A percentile compares a stretch with the other conserved stretches of the same genome.
Conservation (phyloP, 2,329 filamentous ascomycete species). For the Diaporthe citri region DNA sequence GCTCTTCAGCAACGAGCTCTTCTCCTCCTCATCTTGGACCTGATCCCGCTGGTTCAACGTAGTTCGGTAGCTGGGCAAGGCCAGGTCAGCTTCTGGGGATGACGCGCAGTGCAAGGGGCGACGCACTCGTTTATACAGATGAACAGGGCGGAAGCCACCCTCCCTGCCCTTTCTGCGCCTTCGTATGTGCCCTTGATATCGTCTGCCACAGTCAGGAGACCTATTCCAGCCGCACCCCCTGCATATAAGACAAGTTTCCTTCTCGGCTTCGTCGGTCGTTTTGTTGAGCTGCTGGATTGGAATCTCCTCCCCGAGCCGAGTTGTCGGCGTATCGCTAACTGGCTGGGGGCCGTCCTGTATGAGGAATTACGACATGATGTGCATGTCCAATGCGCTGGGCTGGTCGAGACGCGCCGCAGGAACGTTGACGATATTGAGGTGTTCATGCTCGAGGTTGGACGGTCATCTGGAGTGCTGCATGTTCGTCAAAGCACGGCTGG, state of each 20-base stretch:
- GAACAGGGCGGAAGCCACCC: slow-evolving; percentile 80
- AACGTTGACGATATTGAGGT: slow-evolving; percentile 35
- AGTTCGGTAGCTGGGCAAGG: slow-evolving; percentile 80
- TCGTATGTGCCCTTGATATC: slow-evolving; percentile 83
- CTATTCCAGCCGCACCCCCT: slow-evolving; percentile 62
- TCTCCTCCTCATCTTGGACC: slow-evolving; percentile 72
- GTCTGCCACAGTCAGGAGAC: slow-evolving; percentile 68
- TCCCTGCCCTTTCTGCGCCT: slow-evolving; percentile 80
- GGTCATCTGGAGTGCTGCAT: slow-evolving; percentile 21
- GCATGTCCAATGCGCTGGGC: slow-evolving; percentile 36
- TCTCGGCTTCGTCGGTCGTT: slow-evolving; percentile 39
- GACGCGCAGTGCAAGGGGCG: neutral
- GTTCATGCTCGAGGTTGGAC: slow-evolving; percentile 35
- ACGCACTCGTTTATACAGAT: slow-evolving; percentile 89
- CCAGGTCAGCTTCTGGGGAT: slow-evolving; percentile 35
- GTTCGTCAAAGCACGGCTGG: neutral
- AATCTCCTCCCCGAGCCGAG: slow-evolving; percentile 11
- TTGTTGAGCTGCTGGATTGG: slow-evolving; percentile 30
- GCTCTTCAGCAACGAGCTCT: slow-evolving; percentile 76
- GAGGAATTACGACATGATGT: slow-evolving; percentile 35
- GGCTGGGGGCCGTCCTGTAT: slow-evolving; percentile 2
- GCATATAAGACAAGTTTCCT: slow-evolving; percentile 61
- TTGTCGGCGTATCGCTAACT: neutral
- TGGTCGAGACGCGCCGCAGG: slow-evolving; percentile 33
- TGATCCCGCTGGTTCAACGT: slow-evolving; percentile 80